Conservation (phyloP, 768 basidiomycete genomes). For the Kwoniella sp. region DNA sequence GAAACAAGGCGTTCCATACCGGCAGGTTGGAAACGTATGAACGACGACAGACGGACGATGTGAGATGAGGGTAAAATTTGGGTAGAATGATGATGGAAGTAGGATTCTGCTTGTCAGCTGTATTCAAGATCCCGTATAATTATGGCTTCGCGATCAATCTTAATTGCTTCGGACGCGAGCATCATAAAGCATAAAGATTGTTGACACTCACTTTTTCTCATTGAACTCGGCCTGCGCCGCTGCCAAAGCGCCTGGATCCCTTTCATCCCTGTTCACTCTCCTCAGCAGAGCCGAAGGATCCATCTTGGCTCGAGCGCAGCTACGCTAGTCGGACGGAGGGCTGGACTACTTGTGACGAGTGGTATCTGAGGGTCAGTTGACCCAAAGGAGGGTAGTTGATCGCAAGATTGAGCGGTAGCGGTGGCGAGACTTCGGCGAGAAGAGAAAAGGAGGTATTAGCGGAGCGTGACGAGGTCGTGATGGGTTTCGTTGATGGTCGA, state of each 20-base stretch:
- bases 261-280: slow-evolving; percentile 59
- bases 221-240: slow-evolving; percentile 94
- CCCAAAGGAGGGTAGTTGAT: slow-evolving; percentile 7
- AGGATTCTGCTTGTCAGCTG: no score
- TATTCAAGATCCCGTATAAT: no score
- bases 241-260: slow-evolving; percentile 76
- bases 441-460: not conserved
- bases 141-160: no score
- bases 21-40: not conserved
- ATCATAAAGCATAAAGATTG: not conserved
- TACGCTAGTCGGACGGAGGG: not conserved
- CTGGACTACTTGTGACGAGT: not conserved
- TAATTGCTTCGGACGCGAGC: not conserved
- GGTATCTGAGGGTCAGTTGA: not conserved
- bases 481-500: not conserved
- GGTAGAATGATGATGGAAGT: not conserved
- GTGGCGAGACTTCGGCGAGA: not conserved
- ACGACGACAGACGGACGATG: not conserved
- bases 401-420: not conserved
- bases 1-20: slow-evolving; percentile 15
- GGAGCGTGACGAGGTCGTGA: slow-evolving; percentile 4
- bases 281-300: slow-evolving; percentile 43
- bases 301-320: slow-evolving; percentile 31
- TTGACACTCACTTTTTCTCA: slow-evolving; percentile 75
- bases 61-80: not conserved